phyloP scores from a whole-genome alignment of 768 basidiomycete species.

The Pleurotus cornucopiae region DNA sequence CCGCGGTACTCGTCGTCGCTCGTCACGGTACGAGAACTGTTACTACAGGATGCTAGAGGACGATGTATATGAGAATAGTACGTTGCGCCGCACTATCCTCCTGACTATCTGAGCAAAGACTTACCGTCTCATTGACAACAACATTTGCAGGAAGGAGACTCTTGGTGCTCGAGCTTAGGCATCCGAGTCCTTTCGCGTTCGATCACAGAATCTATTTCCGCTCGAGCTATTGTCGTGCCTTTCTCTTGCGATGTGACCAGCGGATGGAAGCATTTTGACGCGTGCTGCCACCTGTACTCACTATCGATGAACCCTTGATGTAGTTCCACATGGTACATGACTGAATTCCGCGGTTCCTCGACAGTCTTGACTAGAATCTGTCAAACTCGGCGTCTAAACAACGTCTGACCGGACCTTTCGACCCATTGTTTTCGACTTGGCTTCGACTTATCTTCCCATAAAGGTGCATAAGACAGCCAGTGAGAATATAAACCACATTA shows the following conservation, averaged over 20 bases:
- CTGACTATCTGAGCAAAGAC: neutral
- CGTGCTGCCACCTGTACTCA: no score
- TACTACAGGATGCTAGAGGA: conserved; percentile 27
- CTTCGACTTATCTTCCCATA: no score
- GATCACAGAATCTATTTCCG: conserved; percentile 32
- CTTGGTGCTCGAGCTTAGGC: conserved; percentile 31
- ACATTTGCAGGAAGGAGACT: conserved; percentile 30
- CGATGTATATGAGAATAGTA: conserved; percentile 21
- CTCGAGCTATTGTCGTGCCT: conserved; percentile 32
- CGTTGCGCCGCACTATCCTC: neutral
- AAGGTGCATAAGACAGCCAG: no score
- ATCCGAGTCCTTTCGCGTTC: conserved; percentile 26
- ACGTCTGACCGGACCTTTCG: no score
- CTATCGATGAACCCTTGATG: no score
- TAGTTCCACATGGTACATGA: no score
- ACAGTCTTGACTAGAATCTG: no score
- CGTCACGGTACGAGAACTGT: conserved; percentile 30
- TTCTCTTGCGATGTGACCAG: neutral
- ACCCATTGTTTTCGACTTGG: no score
- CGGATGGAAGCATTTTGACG: no score
- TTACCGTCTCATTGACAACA: conserved; percentile 33
- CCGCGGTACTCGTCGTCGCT: conserved; percentile 33
- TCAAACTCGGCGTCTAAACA: no score
- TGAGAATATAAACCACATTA: no score
- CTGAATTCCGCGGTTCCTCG: no score